A percentile compares a stretch with the other conserved stretches of the same genome.
phyloP scores from a whole-genome alignment of 768 basidiomycete genomes.

The Kwoniella sp. region DNA sequence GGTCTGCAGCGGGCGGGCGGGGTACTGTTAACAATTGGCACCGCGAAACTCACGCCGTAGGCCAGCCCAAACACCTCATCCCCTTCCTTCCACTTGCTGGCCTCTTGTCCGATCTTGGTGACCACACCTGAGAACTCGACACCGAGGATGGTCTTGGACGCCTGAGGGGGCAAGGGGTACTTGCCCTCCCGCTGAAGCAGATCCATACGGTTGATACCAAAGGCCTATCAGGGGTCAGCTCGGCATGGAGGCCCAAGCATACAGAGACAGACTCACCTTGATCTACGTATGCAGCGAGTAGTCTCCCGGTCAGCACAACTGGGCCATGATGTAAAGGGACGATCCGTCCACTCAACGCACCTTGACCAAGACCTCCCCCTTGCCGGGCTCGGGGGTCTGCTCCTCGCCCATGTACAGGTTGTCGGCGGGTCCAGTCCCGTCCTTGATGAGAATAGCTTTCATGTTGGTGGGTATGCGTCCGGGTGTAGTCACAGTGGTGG shows the following conservation, averaged over 20 bases:
- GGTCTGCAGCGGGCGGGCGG: not conserved
- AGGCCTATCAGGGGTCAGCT: conserved; percentile 53
- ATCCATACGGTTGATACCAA: conserved; percentile 89
- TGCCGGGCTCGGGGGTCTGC: conserved; percentile 59
- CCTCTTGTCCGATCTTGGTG: conserved; percentile 56
- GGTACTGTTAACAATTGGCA: too few relatives aligned
- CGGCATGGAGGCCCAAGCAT: not conserved
- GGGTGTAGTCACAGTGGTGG: not conserved
- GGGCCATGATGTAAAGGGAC: too few relatives aligned
- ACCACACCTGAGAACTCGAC: conserved; percentile 79
- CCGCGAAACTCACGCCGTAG: too few relatives aligned
- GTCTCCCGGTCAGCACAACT: too few relatives aligned
- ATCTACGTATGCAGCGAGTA: not conserved
- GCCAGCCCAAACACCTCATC: conserved; percentile 76
- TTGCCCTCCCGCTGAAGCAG: conserved; percentile 55
- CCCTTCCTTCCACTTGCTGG: conserved; percentile 59
- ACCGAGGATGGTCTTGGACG: conserved; percentile 66
- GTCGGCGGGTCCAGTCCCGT: conserved; percentile 68
- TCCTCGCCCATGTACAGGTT: conserved; percentile 72
- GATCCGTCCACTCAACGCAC: conserved; percentile 55
- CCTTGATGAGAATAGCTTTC: conserved; percentile 75
- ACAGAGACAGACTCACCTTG: not conserved
- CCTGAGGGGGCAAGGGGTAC: conserved; percentile 74
- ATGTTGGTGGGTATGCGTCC: conserved; percentile 51
- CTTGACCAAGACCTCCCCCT: conserved; percentile 73